Conservation (phyloP, 1,284 basidiomycete species). For the Paramarasmius palmivorus region DNA sequence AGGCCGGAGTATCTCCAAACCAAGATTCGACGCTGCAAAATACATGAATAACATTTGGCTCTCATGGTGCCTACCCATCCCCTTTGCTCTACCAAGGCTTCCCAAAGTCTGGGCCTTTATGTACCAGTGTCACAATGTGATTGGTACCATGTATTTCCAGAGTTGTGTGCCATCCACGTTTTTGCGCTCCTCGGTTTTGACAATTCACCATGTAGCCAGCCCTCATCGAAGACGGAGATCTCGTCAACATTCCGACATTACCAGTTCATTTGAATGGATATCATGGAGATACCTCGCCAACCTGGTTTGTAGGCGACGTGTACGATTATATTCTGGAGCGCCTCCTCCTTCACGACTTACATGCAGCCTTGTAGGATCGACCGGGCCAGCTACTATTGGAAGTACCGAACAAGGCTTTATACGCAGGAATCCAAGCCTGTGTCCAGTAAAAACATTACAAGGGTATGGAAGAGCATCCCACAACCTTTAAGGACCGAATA, state of each 20-base stretch:
- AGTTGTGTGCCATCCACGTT: constrained; percentile 64
- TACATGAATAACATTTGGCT: constrained; percentile 75
- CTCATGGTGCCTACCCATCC: constrained; percentile 82
- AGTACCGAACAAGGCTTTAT: constrained; percentile 66
- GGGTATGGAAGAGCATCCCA: constrained; percentile 80
- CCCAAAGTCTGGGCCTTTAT: constrained; percentile 85
- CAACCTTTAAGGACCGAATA: constrained; percentile 32
- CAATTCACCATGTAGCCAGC: constrained; percentile 53
- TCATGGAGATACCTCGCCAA: constrained; percentile 86
- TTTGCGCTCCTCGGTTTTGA: constrained; percentile 1
- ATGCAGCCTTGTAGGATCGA: constrained; percentile 50
- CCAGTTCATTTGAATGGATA: constrained; percentile 77
- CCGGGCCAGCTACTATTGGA: constrained; percentile 64
- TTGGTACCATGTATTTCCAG: constrained; percentile 88
- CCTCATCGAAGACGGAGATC: constrained; percentile 77
- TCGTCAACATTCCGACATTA: constrained; percentile 86
- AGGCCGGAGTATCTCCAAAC: constrained; percentile 79
- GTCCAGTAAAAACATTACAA: constrained; percentile 73
- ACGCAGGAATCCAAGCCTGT: constrained; percentile 74
- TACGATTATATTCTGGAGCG: constrained; percentile 37
- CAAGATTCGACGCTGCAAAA: constrained; percentile 65
- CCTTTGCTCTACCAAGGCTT: constrained; percentile 82
- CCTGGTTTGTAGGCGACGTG: constrained; percentile 77
- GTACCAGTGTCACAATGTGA: constrained; percentile 85
- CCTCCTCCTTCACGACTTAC: background rate